Base-by-base conservation (phyloP, 2,329 filamentous ascomycete genomes). In the Apiospora saccharicola region DNA sequence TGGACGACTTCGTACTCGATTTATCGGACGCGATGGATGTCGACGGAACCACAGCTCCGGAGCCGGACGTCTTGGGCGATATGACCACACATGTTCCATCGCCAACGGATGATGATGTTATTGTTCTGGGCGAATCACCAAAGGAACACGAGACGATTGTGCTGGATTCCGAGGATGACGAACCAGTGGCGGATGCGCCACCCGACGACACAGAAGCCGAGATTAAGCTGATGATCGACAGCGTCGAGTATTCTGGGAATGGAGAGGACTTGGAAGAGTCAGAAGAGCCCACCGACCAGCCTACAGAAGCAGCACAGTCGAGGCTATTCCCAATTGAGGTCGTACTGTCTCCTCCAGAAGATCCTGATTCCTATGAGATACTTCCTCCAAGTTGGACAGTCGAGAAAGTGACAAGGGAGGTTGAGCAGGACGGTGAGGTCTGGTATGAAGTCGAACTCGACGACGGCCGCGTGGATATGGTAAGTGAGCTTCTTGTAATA, bases 381-480 rank as follows among this genome's bases (percentile, higher is more conserved):
- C 75, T 81, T 41, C 72, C 76, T 12, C 74, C 77, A 0, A 86
- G 84, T 72, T 77, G 82, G 46, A 77, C 80, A 2, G 78, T 87
- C 19, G 81, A 85, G 47, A 77, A 75, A 4, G 75, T 88, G 5
- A 64, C 81, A 0, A 78, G 79, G 6, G 76, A 83, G 70, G 74
- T 79, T 19, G 73, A 79, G 19, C 73, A 76, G 0, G 75, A 67
- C 41, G 72, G 74, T 12, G 75, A 81, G 13, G 30, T 76, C 1
- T 77, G 77, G 30, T 85, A 84, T 61, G 77, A 75, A 5, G 79
- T 85, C 14, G 85, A 86, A 72, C 87, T 86, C 68, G 82, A 83
- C 43, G 86, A 88, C 74, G 86, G 86, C 34, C 81, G 82, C 69
- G 75, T 83, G 74, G 81, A 86, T 71, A 72, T 82, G 75, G 86